A percentile compares a stretch with the other conserved stretches of the same genome.
These are phyloP conservation scores for Penicillium psychrofluorescens DNA, from an alignment of 495 filamentous ascomycete genomes.

Conservation along the genomic window DNA sequence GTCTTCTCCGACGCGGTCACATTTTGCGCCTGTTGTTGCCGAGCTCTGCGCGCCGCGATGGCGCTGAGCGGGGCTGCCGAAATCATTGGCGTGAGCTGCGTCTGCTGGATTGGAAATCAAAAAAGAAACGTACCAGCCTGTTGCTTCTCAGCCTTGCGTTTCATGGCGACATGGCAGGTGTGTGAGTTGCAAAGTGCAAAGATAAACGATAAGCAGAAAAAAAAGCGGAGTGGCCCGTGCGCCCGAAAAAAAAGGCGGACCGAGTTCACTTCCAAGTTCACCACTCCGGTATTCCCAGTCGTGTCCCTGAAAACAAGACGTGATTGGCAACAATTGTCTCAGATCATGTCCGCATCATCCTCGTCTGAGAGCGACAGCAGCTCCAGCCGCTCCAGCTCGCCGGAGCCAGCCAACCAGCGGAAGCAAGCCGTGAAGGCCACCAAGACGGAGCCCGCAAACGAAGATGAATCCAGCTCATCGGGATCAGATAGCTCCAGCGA, in stretches of 20 bases:
- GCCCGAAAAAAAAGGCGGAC: constrained; percentile 32
- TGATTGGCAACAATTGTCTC: background rate
- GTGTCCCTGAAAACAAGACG: too few relatives aligned
- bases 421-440: constrained; percentile 21
- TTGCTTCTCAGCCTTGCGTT: constrained; percentile 40
- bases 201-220: constrained; percentile 26
- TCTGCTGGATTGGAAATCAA: too few relatives aligned
- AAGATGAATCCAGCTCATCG: constrained; percentile 23
- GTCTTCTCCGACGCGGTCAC: constrained; percentile 10
- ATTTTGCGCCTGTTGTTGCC: constrained; percentile 29
- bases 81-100: background rate
- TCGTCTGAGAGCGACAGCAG: constrained; percentile 23
- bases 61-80: constrained; percentile 35
- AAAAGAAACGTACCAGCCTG: constrained; percentile 19
- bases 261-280: constrained; percentile 6
- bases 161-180: constrained; percentile 17
- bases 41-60: constrained; percentile 41
- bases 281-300: background rate
- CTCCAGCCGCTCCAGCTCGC: constrained; percentile 25
- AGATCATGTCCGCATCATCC: constrained; percentile 22
- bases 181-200: background rate
- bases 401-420: constrained; percentile 19
- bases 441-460: constrained; percentile 14
- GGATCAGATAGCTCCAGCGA: constrained; percentile 23
- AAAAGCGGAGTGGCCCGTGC: constrained; percentile 36